Evolutionary conservation across 345 rosid species (phyloP), one percentile per base, ranked within the genome.

Genomic region (Eucalyptus erythrocorys): DNA sequence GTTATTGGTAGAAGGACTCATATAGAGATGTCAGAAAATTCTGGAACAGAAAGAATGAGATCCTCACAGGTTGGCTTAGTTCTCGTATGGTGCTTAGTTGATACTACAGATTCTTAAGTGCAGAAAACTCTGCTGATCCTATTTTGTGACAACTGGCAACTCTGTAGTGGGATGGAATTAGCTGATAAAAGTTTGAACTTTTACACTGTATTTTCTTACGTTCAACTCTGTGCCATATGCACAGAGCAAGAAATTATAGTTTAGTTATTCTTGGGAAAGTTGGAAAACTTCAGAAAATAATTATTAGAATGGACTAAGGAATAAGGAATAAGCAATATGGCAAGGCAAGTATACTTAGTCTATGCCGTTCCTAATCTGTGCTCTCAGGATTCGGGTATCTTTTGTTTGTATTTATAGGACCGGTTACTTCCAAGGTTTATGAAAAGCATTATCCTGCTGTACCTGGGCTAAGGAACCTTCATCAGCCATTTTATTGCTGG

Each of bases 41-140:
- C 95, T 92, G 88, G 90, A 90, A 90, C 92, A 87, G 92, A 89
- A 89, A 86, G 88, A 88, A 89, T 90, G 81, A 95, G 91, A 85
- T 91, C 94, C 87, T 91, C 92, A 88, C 95, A 96, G 99, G 99
- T 97, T 91, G 53, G 92, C 53, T 19, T 66, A 21, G 24, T 82
- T n/a, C 42, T 81, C 4, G 27, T n/a, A 9, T 47, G 40, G 88
- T 17, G 30, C 34, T 86, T 59, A 30, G 84, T 76, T 1, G 30
- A 76, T 76, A 68, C 15, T 76, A 19, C 19, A 11, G 15, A 76
- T 37, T 76, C 47, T 76, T 37, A 40, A 40, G 27, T 40, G 84
- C 47, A 76, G 84, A 37, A 76, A 76, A 76, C 47, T 76, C 84
- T 76, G 30, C 84, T 21, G 27, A 76, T 76, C 82, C 82, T 40